Conservation (phyloP, 768 basidiomycete species). For the Phlebiopsis flavidoalba region DNA sequence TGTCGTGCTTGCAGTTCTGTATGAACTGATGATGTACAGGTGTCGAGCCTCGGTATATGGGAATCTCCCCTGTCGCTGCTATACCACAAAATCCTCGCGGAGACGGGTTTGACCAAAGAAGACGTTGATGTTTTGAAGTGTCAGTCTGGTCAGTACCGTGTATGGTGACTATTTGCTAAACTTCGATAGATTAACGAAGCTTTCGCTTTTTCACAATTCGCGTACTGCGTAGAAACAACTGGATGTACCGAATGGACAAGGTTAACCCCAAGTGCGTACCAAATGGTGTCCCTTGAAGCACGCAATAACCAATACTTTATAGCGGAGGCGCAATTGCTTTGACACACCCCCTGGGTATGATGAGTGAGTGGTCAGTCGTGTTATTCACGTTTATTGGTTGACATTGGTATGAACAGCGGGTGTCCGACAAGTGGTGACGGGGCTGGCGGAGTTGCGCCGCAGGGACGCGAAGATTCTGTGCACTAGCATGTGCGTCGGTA, state of each 20-base stretch:
- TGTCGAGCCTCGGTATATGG: slow-evolving; percentile 76
- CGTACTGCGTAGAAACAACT: slow-evolving; percentile 87
- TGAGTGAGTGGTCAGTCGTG: slow-evolving; percentile 50
- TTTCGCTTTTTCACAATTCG: slow-evolving; percentile 90
- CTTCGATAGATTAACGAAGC: slow-evolving; percentile 74
- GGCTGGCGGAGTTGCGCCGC: slow-evolving; percentile 75
- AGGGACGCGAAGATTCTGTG: slow-evolving; percentile 66
- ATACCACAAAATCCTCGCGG: slow-evolving; percentile 64
- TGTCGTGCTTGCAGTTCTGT: neutral
- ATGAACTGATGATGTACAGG: slow-evolving; percentile 33
- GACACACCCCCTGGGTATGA: slow-evolving; percentile 76
- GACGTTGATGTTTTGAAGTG: slow-evolving; percentile 79
- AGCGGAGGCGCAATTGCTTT: slow-evolving; percentile 86
- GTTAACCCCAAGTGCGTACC: slow-evolving; percentile 76
- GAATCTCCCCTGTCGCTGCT: slow-evolving; percentile 67
- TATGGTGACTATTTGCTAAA: neutral
- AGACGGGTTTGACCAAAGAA: slow-evolving; percentile 58
- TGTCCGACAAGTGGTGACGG: slow-evolving; percentile 81
- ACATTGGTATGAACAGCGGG: slow-evolving; percentile 52
- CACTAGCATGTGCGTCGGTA: slow-evolving; percentile 80
- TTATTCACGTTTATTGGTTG: slow-evolving; percentile 1
- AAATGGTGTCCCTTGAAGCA: neutral
- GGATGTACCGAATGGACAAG: slow-evolving; percentile 66
- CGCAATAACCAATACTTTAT: neutral
- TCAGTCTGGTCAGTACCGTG: slow-evolving; percentile 5